Percentiles rank a stretch among this genome's conserved stretches.
Conservation (phyloP, 2,329 filamentous ascomycete genomes). For the Colletotrichum gigasporum region DNA sequence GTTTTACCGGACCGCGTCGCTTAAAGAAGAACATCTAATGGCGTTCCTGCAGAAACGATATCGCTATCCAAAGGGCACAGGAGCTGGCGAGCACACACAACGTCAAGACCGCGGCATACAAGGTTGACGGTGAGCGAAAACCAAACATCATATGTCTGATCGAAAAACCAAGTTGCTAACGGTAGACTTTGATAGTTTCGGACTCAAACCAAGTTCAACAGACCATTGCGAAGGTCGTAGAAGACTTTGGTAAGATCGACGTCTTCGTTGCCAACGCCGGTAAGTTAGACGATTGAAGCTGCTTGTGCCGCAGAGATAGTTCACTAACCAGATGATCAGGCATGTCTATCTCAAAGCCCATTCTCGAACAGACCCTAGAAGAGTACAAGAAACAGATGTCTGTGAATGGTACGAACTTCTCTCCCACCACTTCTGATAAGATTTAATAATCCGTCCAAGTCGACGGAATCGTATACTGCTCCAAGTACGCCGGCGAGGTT, state of each 20-base stretch:
- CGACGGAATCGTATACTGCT: constrained; percentile 56
- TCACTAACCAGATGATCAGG: constrained; percentile 33
- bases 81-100: constrained; percentile 43
- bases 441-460: constrained; percentile 34
- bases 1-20: neutral
- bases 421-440: too few relatives aligned
- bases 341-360: constrained; percentile 63
- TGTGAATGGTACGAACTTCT: constrained; percentile 55
- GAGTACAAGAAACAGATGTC: constrained; percentile 62
- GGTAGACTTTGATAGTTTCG: constrained; percentile 52
- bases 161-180: neutral
- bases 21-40: neutral
- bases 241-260: constrained; percentile 53
- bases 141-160: too few relatives aligned
- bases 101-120: constrained; percentile 51
- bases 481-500: constrained; percentile 53
- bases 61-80: constrained; percentile 46
- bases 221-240: constrained; percentile 43
- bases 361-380: constrained; percentile 61
- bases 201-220: constrained; percentile 46
- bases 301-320: rapidly evolving
- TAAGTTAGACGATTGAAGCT: constrained; percentile 13
- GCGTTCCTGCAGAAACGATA: constrained; percentile 17
- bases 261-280: constrained; percentile 54
- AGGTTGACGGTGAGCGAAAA: constrained; percentile 49